Conservation (phyloP, 2,329 filamentous ascomycete genomes). For the Colletotrichum lini region DNA sequence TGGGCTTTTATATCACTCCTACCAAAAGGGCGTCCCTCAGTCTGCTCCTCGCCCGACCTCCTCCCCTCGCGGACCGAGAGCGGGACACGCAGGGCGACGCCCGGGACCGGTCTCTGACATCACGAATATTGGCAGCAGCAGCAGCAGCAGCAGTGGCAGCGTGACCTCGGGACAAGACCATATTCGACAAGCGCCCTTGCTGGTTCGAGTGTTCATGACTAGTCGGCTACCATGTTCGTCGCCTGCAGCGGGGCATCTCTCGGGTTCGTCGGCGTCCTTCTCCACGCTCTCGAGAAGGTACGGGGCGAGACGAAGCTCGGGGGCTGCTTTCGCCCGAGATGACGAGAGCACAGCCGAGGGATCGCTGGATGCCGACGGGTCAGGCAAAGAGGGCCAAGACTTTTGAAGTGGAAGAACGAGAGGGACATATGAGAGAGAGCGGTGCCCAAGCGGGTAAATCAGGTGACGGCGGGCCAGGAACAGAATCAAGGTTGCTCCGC, state of each 20-base stretch:
- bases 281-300: conserved; percentile 2
- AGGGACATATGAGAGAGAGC: neutral
- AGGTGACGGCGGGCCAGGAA: conserved; percentile 12
- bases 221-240: conserved; percentile 23
- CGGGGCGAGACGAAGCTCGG: conserved; percentile 8
- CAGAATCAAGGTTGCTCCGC: neutral
- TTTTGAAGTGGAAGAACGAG: neutral
- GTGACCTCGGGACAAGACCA: neutral
- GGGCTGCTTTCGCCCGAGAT: conserved; percentile 30
- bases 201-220: neutral
- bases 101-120: conserved; percentile 36
- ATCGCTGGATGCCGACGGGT: no score
- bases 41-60: neutral
- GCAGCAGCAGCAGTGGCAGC: neutral
- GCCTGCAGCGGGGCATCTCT: conserved; percentile 36
- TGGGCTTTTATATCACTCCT: conserved; percentile 26
- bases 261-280: conserved; percentile 15
- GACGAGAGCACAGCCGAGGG: conserved; percentile 28
- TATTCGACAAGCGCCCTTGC: conserved; percentile 3
- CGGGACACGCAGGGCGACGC: conserved; percentile 24
- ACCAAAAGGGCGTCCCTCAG: neutral
- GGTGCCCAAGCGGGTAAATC: neutral
- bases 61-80: conserved; percentile 19
- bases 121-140: conserved; percentile 30
- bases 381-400: neutral